Evolutionary conservation across 768 basidiomycete species (phyloP), one percentile per base, ranked within the genome.

Genomic region (Boletus bicolor): DNA sequence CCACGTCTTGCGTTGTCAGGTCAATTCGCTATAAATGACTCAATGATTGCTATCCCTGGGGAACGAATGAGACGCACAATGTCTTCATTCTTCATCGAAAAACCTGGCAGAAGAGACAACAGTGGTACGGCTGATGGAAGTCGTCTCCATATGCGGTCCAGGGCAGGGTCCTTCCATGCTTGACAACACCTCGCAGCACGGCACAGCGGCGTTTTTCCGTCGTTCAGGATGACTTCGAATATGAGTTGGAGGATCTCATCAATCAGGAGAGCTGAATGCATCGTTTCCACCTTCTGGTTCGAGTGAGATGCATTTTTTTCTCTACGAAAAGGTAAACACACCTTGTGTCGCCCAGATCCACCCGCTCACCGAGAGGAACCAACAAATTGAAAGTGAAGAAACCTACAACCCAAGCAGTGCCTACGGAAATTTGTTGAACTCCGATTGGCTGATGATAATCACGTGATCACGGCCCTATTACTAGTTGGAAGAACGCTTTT

Each of bases 171-270:
- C 44, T 68, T 75, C 79, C 80, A 82, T 28, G 78, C 69, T 64
- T 60, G 71, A 61, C 79, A 82, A 38, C 68, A 74, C 54, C 73
- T 73, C 2, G 79, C 76, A n/a, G 69, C 64, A 35, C 58, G 60
- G 41, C 69, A 65, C 15, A 82, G 72, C 12, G 72, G 64, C 14
- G 48, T 24, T 41, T 62, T 65, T 19, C 67, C 66, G 41, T 69
- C 52, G 39, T 72, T 66, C 35, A 69, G 59, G 49, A 67, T 61
- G 50, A 64, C 63, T n/a, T 63, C 62, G 49, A 82, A 73, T 51
- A 82, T 74, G 37, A 69, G 63, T 44, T 76, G 75, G 21, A 82
- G 65, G 47, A 82, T 73, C 59, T 83, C 80, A 67, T 82, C 81
- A 46, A 82, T 72, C 55, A 77, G 64, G 32, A 83, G 69, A 10